These are phyloP conservation scores for Aspergillus quadrilineatus DNA, from an alignment of 2,329 filamentous ascomycete species.

Conservation along the genomic window DNA sequence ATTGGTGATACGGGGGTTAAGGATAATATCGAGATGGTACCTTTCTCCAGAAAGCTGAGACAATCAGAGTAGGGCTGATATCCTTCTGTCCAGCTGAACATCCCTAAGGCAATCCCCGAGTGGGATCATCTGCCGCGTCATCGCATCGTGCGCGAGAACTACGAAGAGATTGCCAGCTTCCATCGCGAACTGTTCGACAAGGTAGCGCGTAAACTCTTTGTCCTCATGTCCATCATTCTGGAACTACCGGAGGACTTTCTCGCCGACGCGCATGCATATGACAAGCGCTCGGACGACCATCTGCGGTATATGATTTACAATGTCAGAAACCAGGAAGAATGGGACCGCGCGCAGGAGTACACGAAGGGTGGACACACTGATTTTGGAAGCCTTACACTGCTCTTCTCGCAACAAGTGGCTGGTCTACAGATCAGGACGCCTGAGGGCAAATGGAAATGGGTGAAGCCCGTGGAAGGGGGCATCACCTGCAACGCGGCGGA, in stretches of 20 bases:
- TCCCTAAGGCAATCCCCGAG: conserved; percentile 11
- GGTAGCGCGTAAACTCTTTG: conserved; percentile 55
- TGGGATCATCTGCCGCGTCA: conserved; percentile 29
- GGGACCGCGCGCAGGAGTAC: conserved; percentile 44
- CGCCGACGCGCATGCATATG: conserved; percentile 56
- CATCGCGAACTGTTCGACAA: conserved; percentile 53
- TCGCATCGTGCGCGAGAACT: conserved; percentile 49
- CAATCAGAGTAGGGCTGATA: too few species aligned
- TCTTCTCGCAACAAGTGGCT: conserved; percentile 59
- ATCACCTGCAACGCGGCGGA: conserved; percentile 55
- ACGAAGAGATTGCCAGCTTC: conserved; percentile 58
- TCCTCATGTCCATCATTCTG: conserved; percentile 60
- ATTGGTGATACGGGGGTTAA: conserved; percentile 31
- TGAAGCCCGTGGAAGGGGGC: conserved; percentile 49
- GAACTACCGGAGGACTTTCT: conserved; percentile 60
- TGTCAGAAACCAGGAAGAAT: conserved; percentile 50
- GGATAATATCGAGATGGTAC: conserved; percentile 39
- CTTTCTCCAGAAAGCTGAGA: background rate
- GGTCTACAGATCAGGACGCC: conserved; percentile 55
- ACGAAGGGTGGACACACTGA: conserved; percentile 57
- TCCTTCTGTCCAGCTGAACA: too few species aligned
- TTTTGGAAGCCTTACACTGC: conserved; percentile 56
- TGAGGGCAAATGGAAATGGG: conserved; percentile 51
- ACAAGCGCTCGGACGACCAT: conserved; percentile 57
- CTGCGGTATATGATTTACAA: conserved; percentile 62